Conservation (phyloP, 169 alveolate genomes). For the Toxoplasma gondii region DNA sequence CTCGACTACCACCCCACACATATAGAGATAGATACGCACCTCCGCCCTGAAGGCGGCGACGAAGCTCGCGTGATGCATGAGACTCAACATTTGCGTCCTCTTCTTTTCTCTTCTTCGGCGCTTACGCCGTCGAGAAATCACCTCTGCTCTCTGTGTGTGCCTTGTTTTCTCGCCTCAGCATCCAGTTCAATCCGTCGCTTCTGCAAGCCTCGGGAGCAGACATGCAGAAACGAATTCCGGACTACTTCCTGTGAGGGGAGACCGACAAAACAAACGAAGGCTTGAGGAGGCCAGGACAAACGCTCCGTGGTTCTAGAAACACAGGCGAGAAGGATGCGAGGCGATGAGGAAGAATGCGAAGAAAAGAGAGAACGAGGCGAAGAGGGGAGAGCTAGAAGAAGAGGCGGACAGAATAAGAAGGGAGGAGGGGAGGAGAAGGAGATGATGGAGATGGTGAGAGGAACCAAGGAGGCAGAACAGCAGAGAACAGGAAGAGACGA, state of each 20-base stretch:
- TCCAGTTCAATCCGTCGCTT: conserved; percentile 63
- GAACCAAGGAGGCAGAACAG: too few species aligned
- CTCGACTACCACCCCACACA: too few species aligned
- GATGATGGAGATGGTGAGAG: not conserved
- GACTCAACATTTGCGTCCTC: not conserved
- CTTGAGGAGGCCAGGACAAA: not conserved
- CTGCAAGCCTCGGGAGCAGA: conserved; percentile 4
- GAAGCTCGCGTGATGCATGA: too few species aligned
- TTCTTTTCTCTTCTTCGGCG: not conserved
- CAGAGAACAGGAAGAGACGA: too few species aligned
- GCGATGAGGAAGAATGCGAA: not conserved
- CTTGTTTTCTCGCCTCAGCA: not conserved
- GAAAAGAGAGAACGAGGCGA: not conserved
- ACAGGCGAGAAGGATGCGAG: not conserved
- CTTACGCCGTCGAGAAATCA: too few species aligned
- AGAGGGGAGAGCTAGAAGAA: not conserved
- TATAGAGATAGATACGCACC: too few species aligned
- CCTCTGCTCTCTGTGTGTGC: too few species aligned
- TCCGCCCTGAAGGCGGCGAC: too few species aligned
- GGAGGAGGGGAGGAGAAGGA: not conserved
- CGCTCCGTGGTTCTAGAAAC: not conserved
- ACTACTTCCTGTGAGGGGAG: conserved; percentile 54
- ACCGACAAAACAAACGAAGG: not conserved
- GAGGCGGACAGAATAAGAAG: not conserved
- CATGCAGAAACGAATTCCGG: conserved; percentile 39